These are phyloP conservation scores for Paraglomus occultum DNA, from an alignment of 192 early-diverging fungal genomes.

Conservation along the genomic window DNA sequence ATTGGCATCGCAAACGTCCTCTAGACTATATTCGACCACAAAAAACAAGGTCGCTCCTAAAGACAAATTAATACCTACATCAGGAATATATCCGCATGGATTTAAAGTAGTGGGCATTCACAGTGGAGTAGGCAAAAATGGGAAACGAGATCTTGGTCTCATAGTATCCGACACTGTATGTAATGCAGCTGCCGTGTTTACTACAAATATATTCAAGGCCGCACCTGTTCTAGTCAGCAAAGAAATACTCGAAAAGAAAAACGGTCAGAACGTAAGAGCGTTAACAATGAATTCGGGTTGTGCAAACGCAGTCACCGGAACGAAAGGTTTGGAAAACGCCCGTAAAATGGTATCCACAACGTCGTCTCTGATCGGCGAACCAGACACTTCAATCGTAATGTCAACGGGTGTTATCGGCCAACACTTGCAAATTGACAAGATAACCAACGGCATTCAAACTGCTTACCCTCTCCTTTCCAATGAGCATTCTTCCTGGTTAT, in stretches of 20 bases:
- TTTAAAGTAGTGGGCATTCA: conserved; percentile 75
- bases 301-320: conserved; percentile 95
- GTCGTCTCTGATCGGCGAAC: conserved; percentile 48
- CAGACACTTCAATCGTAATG: conserved; percentile 72
- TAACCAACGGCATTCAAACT: conserved; percentile 62
- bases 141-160: conserved; percentile 76
- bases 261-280: conserved; percentile 42
- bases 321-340: conserved; percentile 78
- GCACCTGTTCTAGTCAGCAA: conserved; percentile 82
- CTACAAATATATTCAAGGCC: conserved; percentile 87
- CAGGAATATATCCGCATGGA: conserved; percentile 82
- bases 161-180: conserved; percentile 71
- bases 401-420: conserved; percentile 98
- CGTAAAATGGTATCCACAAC: conserved; percentile 60
- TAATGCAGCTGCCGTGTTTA: conserved; percentile 87
- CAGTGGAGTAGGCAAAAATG: conserved; percentile 82
- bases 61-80: conserved; percentile 63
- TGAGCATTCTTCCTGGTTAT: conserved; percentile 73
- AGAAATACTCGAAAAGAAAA: conserved; percentile 53
- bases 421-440: conserved; percentile 79
- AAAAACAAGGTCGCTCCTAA: too few relatives aligned
- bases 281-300: conserved; percentile 88
- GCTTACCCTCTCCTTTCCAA: conserved; percentile 40
- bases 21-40: too few relatives aligned
- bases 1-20: too few relatives aligned